phyloP scores from a whole-genome alignment of 441 rosid genomes.

The Mallotus repandus region DNA sequence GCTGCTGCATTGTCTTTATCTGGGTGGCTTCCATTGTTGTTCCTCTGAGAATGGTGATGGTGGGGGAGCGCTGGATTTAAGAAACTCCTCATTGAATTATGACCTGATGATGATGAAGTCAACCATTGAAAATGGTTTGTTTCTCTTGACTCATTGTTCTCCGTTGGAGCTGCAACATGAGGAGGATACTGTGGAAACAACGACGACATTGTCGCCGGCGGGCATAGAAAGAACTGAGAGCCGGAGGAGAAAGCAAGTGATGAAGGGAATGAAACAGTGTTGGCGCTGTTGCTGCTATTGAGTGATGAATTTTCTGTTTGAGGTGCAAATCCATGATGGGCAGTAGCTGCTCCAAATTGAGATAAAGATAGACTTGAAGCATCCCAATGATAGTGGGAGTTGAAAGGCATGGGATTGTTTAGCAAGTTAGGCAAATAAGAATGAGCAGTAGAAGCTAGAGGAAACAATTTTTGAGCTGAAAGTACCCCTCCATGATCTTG shows the following conservation, averaged over 20 bases:
- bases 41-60: constrained; percentile 31
- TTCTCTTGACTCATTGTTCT: constrained; percentile 36
- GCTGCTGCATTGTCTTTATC: constrained; percentile 30
- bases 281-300: constrained; percentile 21
- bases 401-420: constrained; percentile 39
- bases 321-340: constrained; percentile 41
- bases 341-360: constrained; percentile 45
- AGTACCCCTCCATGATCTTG: constrained; percentile 32
- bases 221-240: constrained; percentile 56
- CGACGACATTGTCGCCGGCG: constrained; percentile 51
- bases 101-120: constrained; percentile 23
- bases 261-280: constrained; percentile 25
- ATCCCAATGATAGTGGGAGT: constrained; percentile 59
- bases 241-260: constrained; percentile 29
- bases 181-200: constrained; percentile 61
- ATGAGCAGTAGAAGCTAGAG: constrained; percentile 32
- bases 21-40: constrained; percentile 19
- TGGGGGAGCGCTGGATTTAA: constrained; percentile 40
- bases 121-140: constrained; percentile 53
- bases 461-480: constrained; percentile 50
- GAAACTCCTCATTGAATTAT: constrained; percentile 40
- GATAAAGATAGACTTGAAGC: constrained; percentile 67
- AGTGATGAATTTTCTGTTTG: constrained; percentile 38
- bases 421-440: constrained; percentile 39
- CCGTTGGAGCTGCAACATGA: constrained; percentile 35